These are phyloP conservation scores for Heterococcus sp. DNA, from an alignment of 108 stramenopile species.

Conservation along the genomic window DNA sequence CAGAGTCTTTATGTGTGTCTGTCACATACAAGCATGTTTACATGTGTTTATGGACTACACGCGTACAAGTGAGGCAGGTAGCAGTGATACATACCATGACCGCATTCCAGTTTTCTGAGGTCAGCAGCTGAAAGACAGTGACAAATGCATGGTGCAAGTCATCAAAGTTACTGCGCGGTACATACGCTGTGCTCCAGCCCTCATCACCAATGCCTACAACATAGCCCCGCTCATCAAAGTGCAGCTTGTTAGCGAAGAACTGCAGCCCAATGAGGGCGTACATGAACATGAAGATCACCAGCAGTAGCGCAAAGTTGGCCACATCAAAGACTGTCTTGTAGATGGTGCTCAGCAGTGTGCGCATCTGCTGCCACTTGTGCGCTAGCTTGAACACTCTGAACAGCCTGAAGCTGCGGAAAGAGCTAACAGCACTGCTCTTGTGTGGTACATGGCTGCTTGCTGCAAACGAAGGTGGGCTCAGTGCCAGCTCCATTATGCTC, in stretches of 20 bases:
- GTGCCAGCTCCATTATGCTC: constrained; percentile 59
- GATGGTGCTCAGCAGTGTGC: constrained; percentile 60
- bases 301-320: constrained; percentile 62
- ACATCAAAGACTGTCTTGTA: constrained; percentile 59
- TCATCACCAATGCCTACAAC: constrained; percentile 6
- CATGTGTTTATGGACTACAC: no score
- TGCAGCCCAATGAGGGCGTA: constrained; percentile 67
- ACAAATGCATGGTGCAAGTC: constrained; percentile 44
- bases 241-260: constrained; percentile 66
- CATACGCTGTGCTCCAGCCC: constrained; percentile 10
- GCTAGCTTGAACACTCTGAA: constrained; percentile 73
- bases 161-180: constrained; percentile 64
- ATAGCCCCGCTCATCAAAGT: constrained; percentile 43
- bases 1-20: no score
- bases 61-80: no score
- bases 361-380: constrained; percentile 62
- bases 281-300: constrained; percentile 67
- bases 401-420: constrained; percentile 64
- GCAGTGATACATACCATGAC: no score
- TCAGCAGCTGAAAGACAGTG: constrained; percentile 61
- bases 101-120: no score
- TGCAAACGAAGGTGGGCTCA: constrained; percentile 28
- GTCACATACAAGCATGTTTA: no score
- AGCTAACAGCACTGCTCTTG: constrained; percentile 61
- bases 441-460: constrained; percentile 15